A percentile compares a stretch with the other conserved stretches of the same genome.
Conservation (phyloP, 2,329 filamentous ascomycete genomes). For the Scopulariopsis brevicaulis region DNA sequence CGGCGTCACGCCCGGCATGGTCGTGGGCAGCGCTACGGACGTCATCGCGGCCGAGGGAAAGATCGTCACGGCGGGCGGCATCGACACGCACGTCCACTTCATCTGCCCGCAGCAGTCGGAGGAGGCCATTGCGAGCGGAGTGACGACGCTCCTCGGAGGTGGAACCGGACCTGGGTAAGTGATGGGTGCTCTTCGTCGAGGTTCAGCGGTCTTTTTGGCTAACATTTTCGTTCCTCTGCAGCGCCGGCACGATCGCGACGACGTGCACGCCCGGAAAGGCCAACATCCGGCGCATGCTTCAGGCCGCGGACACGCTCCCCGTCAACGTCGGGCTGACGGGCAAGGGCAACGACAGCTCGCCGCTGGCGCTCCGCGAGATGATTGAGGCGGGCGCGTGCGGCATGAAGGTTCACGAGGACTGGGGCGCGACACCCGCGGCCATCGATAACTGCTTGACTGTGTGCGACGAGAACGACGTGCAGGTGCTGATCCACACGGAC, state of each 20-base stretch:
- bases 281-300: constrained; percentile 81
- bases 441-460: constrained; percentile 80
- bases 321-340: constrained; percentile 86
- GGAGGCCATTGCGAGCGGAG: constrained; percentile 72
- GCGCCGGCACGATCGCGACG: constrained; percentile 80
- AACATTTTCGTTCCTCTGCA: constrained; percentile 19
- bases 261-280: constrained; percentile 83
- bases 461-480: constrained; percentile 84
- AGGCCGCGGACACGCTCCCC: constrained; percentile 70
- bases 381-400: constrained; percentile 75
- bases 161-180: constrained; percentile 77
- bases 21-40: constrained; percentile 82
- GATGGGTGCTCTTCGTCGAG: not conserved
- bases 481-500: constrained; percentile 91
- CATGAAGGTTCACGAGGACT: constrained; percentile 92
- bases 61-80: constrained; percentile 82
- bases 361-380: constrained; percentile 64
- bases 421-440: constrained; percentile 82
- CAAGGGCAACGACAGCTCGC: constrained; percentile 80
- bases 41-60: constrained; percentile 83
- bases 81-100: constrained; percentile 87
- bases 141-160: constrained; percentile 85
- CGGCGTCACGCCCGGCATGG: constrained; percentile 64
- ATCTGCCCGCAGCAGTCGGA: constrained; percentile 89
- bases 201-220: constrained; percentile 6